These are phyloP conservation scores for Fraxinus platypoda DNA, from an alignment of 305 asterid genomes.

Conservation along the genomic window DNA sequence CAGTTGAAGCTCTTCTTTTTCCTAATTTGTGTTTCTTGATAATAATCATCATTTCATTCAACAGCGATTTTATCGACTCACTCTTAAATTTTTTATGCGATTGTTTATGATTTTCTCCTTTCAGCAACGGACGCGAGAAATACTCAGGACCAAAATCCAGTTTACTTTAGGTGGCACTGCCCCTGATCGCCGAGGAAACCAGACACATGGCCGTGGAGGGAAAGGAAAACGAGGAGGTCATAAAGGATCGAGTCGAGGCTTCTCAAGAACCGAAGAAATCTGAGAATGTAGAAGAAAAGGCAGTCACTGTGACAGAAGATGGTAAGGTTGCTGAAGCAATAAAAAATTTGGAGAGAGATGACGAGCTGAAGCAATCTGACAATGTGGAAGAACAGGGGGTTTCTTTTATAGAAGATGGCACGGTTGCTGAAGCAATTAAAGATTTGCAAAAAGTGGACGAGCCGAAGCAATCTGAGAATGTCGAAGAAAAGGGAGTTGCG, in stretches of 20 bases:
- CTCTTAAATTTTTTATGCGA: neutral
- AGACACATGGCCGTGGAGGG: conserved; percentile 28
- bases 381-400: conserved; percentile 8
- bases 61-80: neutral
- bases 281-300: neutral
- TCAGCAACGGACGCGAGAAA: neutral
- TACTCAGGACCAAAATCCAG: conserved; percentile 30
- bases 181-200: neutral
- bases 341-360: neutral
- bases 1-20: neutral
- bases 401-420: neutral
- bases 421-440: neutral
- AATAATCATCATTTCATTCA: neutral
- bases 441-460: neutral
- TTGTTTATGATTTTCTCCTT: no score
- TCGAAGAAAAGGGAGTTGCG: neutral
- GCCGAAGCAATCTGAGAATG: neutral
- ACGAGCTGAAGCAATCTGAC: neutral
- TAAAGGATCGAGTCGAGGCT: conserved; percentile 18
- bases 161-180: neutral
- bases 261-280: conserved; percentile 16
- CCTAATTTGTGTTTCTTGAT: neutral
- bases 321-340: neutral
- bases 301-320: neutral
- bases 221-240: conserved; percentile 16